Percentiles rank a stretch among this genome's conserved stretches.
phyloP scores from a whole-genome alignment of 148 eudicot species.

The Rheum nobile region DNA sequence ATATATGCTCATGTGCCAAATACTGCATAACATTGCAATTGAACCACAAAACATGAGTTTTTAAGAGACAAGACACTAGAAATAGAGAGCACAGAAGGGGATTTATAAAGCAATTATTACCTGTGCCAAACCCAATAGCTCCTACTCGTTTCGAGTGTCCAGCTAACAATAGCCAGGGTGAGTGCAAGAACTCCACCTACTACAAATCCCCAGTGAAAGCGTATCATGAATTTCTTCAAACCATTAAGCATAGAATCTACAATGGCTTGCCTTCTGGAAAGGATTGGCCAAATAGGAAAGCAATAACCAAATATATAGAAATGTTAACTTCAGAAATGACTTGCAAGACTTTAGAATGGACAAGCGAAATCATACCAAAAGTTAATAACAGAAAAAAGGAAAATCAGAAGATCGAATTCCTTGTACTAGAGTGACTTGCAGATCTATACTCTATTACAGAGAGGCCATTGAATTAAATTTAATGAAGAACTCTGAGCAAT shows the following conservation, averaged over 20 bases:
- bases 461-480: too few relatives aligned
- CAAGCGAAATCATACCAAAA: too few relatives aligned
- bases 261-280: constrained; percentile 49
- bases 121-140: constrained; percentile 98
- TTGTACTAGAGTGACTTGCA: too few relatives aligned
- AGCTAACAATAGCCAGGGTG: constrained; percentile 71
- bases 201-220: constrained; percentile 63
- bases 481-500: too few relatives aligned
- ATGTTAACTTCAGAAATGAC: too few relatives aligned
- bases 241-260: constrained; percentile 30
- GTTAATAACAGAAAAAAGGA: too few relatives aligned
- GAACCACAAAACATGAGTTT: not conserved
- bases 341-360: too few relatives aligned
- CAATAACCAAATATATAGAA: too few relatives aligned
- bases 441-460: too few relatives aligned
- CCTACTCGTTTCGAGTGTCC: constrained; percentile 62
- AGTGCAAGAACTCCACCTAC: constrained; percentile 52
- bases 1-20: constrained; percentile 80
- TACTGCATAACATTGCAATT: constrained; percentile 25
- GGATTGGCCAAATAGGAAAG: too few relatives aligned
- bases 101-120: constrained; percentile 19
- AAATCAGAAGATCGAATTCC: too few relatives aligned
- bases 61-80: not conserved
- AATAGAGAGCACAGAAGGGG: not conserved
- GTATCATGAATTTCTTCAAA: constrained; percentile 38